Base-by-base conservation (phyloP, 2,329 filamentous ascomycete species). In the Endothia cerciana region DNA sequence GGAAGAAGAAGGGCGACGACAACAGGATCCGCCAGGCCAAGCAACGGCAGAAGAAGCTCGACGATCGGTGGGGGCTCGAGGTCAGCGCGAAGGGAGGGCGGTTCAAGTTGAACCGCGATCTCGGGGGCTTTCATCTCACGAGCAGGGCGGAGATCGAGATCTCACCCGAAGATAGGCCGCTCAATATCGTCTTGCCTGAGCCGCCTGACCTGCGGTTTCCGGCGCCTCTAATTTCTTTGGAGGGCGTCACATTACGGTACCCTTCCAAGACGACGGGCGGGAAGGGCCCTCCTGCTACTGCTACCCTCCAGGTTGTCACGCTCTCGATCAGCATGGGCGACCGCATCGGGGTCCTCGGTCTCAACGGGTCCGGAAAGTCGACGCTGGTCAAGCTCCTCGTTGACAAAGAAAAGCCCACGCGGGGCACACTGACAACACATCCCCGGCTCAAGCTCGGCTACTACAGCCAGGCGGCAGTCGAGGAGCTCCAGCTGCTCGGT, bases 21-120 rank as follows among this genome's bases (percentile, higher is more conserved):
- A 94, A 94, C 74, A 94, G 93, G 74, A 82, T 96, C 2, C 88
- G 91, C n/a, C 91, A 94, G 79, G 92, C 92, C 4, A 94, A 93
- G 69, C 92, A 89, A 4, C 84, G 92, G 0, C 91, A 94, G 78
- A 94, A 93, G 81, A 94, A 93, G 74, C 83, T 96, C 1, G 92
- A 96, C 65, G 89, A 95, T 64, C 83, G 92, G 6, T 91, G 89
- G 87, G 93, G 92, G 0, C 76, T 96, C 71, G 85, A 94, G 72
- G 89, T 92, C 49, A 90, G 81, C 69, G 86, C 87, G 7, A 89
- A 84, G 61, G 93, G 93, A 1, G 86, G 86, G 5, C 82, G 91
- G 2, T 96, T 96, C 82, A 94, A 94, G 77, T 82, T 95, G 41
- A 62, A 92, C 72, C 82, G 91, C 15, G 92, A 96, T 71, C 78